Base-by-base conservation (phyloP, 2,329 filamentous ascomycete genomes). In the Aspergillus intermedius region DNA sequence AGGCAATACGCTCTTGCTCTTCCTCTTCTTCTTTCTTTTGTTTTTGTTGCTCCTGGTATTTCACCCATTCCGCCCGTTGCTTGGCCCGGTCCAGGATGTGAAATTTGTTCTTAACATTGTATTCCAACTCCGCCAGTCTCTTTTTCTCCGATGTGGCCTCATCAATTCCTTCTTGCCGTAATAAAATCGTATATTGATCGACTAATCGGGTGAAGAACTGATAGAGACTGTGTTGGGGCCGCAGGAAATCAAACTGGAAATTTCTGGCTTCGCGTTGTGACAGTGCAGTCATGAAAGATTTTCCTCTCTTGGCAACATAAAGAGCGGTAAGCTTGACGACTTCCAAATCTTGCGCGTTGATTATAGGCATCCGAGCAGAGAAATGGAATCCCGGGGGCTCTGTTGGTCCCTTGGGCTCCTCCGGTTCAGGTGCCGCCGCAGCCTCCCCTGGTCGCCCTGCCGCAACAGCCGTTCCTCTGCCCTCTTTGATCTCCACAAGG, bases 301-400 rank as follows among this genome's bases (percentile, higher is more conserved):
- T 84, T 12, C 93, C 93, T 62, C 95, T 91, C 71, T 91, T 91
- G 46, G 93, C 93, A 44, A 91, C 89, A 69, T 93, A 96, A 22
- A 95, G 76, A 17, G 93, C 93, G 32, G 91, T 95, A 63, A 95
- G 72, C 54, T 78, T 80, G 50, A 84, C 74, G 21, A 84, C 77
- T 46, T 84, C 82, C 52, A 97, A 74, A 77, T 98, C 93, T 69
- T 95, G 88, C 55, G 94, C 89, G 71, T 86, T 95, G 73, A 98
- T 95, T 58, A 91, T 91, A 49, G 93, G 93, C 88, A 97, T 95
- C 66, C 91, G 87, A 59, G 93, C 91, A 48, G 89, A 95, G 74
- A 96, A 98, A 58, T 87, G 82, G 64, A 94, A 97, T 60, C 91
- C 86, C 49, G 87, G 81, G 13, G 93, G 93, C 62, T 91, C 83